Percentiles rank a stretch among this genome's conserved stretches.
Evolutionary conservation across 1,139 yeast species (phyloP).

Genomic region (Geotrichum cucujoidarum): DNA sequence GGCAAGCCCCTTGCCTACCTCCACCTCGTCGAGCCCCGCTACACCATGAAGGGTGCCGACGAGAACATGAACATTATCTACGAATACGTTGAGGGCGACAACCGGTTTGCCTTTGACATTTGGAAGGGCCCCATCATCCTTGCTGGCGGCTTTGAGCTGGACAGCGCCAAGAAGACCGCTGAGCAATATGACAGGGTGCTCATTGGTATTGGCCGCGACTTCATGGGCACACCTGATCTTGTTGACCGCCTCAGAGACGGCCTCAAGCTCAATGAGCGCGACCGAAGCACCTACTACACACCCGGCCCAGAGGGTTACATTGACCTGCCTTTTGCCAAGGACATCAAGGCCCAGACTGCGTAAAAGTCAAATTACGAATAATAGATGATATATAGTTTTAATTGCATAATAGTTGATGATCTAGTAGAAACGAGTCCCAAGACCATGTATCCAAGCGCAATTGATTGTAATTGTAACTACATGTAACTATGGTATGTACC

Average conservation of each 20-base stretch:
- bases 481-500: too few relatives aligned
- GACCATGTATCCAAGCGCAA: too few relatives aligned
- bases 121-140: constrained; percentile 42
- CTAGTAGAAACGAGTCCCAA: not conserved
- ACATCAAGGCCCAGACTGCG: not conserved
- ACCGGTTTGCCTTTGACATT: constrained; percentile 25
- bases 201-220: constrained; percentile 45
- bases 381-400: too few relatives aligned
- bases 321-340: constrained; percentile 18
- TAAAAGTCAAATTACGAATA: too few relatives aligned
- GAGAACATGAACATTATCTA: constrained; percentile 1
- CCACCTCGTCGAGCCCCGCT: constrained; percentile 49
- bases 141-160: constrained; percentile 39
- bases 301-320: constrained; percentile 22
- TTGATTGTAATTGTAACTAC: too few relatives aligned
- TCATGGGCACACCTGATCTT: constrained; percentile 49
- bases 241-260: constrained; percentile 40
- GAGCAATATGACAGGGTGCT: constrained; percentile 39
- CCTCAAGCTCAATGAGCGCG: constrained; percentile 33
- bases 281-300: constrained; percentile 40
- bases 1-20: constrained; percentile 44
- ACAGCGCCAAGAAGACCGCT: constrained; percentile 29
- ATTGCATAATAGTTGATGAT: not conserved
- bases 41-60: constrained; percentile 21
- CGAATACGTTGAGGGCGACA: constrained; percentile 18